Evolutionary conservation across 495 filamentous ascomycete genomes (phyloP), one percentile per base, ranked within the genome.

Genomic region (Stereocaulon alpinum): DNA sequence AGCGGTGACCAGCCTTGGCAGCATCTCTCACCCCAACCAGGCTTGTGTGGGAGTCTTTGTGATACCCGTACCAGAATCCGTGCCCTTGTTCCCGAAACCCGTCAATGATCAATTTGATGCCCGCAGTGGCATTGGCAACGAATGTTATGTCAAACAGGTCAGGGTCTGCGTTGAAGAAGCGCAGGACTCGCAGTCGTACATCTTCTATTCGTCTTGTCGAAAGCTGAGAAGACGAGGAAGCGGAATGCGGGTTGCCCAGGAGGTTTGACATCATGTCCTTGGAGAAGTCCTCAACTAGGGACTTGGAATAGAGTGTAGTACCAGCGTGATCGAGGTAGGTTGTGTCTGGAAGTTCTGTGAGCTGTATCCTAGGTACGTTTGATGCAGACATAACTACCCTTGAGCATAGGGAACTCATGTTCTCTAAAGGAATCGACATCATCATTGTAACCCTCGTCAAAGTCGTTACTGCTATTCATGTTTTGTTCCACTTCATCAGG

Each of bases 321-420:
- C 89, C 91, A 2, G 91, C 92, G 84, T 97, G 91, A 65, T 97
- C 92, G 29, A 96, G 84, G 68, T 96, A 97, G 54, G 86, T 80
- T 9, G 82, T 79, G 57, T 79, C 89, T 93, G 61, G 24, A n/a
- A n/a, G 34, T 14, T 29, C n/a, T 37, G 34, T 67, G 42, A 71
- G 32, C 56, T 15, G 17, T 47, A 40, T 11, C 51, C 9, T 59
- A 54, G 30, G 18, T 48, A 54, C 15, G 54, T 27, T 20, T 40
- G 20, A 41, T 3, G 42, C 3, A 3, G 27, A 20, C 15, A 17
- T 15, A 64, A 71, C 67, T 74, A 88, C 91, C 86, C 70, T 80
- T 77, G n/a, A 96, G 76, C 78, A 88, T 84, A 34, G 92, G 92
- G 74, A 89, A 97, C 65, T 97, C 87, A 4, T 73, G 66, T 24